These are phyloP conservation scores for Blastomyces percursus DNA, from an alignment of 2,329 filamentous ascomycete genomes.

Conservation along the genomic window DNA sequence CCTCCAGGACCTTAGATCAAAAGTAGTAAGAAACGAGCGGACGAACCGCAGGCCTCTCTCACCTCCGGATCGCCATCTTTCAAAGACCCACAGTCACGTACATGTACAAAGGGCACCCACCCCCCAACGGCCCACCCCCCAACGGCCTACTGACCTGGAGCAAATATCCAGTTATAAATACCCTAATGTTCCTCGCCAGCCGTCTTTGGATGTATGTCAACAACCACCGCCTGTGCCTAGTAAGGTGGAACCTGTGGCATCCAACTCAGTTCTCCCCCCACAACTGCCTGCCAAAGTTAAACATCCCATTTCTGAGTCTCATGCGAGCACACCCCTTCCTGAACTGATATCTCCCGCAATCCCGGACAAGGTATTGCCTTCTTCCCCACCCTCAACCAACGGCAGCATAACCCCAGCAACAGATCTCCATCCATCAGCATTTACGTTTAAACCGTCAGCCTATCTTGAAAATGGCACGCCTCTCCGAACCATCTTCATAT, in stretches of 20 bases:
- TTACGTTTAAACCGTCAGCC: constrained; percentile 72
- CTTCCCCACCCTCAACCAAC: constrained; percentile 21
- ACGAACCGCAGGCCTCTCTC: background rate
- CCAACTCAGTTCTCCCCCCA: constrained; percentile 22
- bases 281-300: constrained; percentile 32
- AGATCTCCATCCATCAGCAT: constrained; percentile 41
- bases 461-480: constrained; percentile 84
- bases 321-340: constrained; percentile 13
- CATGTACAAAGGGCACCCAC: background rate
- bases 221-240: constrained; percentile 19
- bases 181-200: constrained; percentile 33
- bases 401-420: constrained; percentile 15
- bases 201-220: constrained; percentile 18
- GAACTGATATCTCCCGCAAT: constrained; percentile 16
- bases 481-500: constrained; percentile 78
- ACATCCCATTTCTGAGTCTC: constrained; percentile 15
- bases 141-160: constrained; percentile 12
- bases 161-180: constrained; percentile 30
- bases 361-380: constrained; percentile 19
- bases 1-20: constrained; percentile 20
- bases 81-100: background rate
- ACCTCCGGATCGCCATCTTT: background rate
- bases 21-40: constrained; percentile 12
- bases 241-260: constrained; percentile 18
- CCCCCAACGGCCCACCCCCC: constrained; percentile 9